These are phyloP conservation scores for Nakazawaea laoshanensis DNA, from an alignment of 805 yeast genomes.

Conservation along the genomic window DNA sequence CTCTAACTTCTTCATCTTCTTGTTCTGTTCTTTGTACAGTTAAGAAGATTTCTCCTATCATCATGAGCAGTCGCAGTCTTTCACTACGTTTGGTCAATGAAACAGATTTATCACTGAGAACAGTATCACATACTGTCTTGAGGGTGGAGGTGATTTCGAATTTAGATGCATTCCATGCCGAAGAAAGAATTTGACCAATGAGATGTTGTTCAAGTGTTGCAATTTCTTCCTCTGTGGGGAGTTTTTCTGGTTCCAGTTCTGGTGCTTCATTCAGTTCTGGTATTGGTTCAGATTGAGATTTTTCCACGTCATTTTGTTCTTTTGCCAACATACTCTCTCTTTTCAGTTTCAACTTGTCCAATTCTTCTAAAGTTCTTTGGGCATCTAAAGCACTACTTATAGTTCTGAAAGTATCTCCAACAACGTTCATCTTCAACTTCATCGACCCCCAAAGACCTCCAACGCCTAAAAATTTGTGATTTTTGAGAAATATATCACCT, in stretches of 20 bases:
- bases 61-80: constrained; percentile 72
- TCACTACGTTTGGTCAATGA: constrained; percentile 51
- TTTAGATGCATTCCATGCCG: constrained; percentile 92
- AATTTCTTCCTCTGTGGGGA: constrained; percentile 44
- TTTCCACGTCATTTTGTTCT: constrained; percentile 11
- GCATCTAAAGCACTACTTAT: constrained; percentile 84
- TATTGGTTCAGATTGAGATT: constrained; percentile 1
- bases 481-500: constrained; percentile 63
- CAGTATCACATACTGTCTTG: constrained; percentile 74
- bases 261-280: constrained; percentile 20
- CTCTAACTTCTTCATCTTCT: constrained; percentile 86
- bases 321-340: constrained; percentile 19
- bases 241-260: constrained; percentile 17
- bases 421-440: constrained; percentile 76
- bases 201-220: constrained; percentile 76
- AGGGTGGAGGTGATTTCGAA: constrained; percentile 77
- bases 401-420: constrained; percentile 77
- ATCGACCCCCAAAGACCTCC: constrained; percentile 76
- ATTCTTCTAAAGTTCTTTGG: constrained; percentile 65
- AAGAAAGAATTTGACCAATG: constrained; percentile 84
- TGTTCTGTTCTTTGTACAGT: constrained; percentile 67
- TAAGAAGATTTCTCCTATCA: constrained; percentile 64
- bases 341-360: constrained; percentile 61
- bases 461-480: constrained; percentile 79
- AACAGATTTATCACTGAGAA: constrained; percentile 62